A percentile compares a stretch with the other conserved stretches of the same genome.
phyloP scores from a whole-genome alignment of 805 yeast species.

The Scheffersomyces ergatensis region DNA sequence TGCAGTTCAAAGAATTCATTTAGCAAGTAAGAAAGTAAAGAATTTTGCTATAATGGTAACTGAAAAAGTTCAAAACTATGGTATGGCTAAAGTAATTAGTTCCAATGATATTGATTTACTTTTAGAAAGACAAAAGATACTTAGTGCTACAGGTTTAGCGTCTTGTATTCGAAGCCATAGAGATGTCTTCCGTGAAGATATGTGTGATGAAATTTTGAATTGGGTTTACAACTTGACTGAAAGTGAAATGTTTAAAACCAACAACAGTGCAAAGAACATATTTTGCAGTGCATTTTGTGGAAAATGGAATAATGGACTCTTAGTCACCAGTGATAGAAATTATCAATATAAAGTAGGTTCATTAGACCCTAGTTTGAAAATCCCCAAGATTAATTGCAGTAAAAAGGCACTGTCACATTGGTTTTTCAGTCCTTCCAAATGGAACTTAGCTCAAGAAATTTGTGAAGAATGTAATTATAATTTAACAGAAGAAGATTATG shows the following conservation, averaged over 20 bases:
- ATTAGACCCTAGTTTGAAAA: conserved; percentile 30
- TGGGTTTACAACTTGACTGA: conserved; percentile 64
- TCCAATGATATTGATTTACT: conserved; percentile 51
- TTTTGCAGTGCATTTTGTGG: conserved; percentile 58
- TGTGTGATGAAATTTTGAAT: conserved; percentile 67
- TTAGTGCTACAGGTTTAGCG: conserved; percentile 64
- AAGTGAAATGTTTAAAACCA: conserved; percentile 51
- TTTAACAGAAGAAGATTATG: conserved; percentile 23
- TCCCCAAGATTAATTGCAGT: conserved; percentile 29
- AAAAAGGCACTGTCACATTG: conserved; percentile 26
- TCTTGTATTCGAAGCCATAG: conserved; percentile 64
- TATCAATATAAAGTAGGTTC: conserved; percentile 27
- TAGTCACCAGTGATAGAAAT: neutral
- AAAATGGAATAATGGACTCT: conserved; percentile 58
- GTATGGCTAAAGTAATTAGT: conserved; percentile 67
- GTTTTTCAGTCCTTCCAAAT: conserved; percentile 36
- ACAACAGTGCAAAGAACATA: conserved; percentile 43
- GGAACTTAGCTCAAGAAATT: conserved; percentile 46
- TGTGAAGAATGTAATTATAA: conserved; percentile 50
- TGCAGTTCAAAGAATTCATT: conserved; percentile 61
- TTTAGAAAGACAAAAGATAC: conserved; percentile 49
- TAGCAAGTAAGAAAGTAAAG: conserved; percentile 60
- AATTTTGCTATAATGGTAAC: conserved; percentile 76
- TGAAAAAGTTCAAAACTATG: conserved; percentile 55
- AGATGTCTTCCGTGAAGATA: conserved; percentile 75